A percentile compares a stretch with the other conserved stretches of the same genome.
phyloP scores from a whole-genome alignment of 805 yeast genomes.

The Metschnikowia orientalis region DNA sequence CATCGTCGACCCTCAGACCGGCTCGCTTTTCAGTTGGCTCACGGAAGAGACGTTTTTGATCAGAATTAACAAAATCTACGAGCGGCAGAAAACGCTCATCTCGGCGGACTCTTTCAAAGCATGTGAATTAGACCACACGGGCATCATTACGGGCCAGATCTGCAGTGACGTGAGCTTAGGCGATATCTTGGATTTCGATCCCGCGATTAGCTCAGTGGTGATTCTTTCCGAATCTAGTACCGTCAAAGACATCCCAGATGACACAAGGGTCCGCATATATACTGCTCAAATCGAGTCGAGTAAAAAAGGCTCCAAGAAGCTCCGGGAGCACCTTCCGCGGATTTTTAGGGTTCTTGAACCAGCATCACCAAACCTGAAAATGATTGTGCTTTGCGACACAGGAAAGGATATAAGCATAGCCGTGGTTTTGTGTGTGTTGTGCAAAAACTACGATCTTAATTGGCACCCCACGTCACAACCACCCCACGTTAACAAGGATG shows the following conservation, averaged over 20 bases:
- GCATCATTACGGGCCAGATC: slow-evolving; percentile 27
- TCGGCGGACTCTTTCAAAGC: slow-evolving; percentile 9
- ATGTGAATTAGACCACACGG: slow-evolving; percentile 21
- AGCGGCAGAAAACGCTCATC: neutral
- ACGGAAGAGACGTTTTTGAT: slow-evolving; percentile 22
- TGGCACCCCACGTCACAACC: slow-evolving; percentile 30
- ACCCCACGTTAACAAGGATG: slow-evolving; percentile 42
- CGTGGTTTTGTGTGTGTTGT: slow-evolving; percentile 49
- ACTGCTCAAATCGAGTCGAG: slow-evolving; percentile 27
- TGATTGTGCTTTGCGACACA: slow-evolving; percentile 54
- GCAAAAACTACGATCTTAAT: slow-evolving; percentile 38
- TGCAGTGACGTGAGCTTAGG: slow-evolving; percentile 12
- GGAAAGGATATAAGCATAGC: slow-evolving; percentile 69
- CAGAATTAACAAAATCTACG: slow-evolving; percentile 16
- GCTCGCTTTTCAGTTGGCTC: slow-evolving; percentile 21
- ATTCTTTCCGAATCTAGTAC: slow-evolving; percentile 22
- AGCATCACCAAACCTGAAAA: slow-evolving; percentile 6
- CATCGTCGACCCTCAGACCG: slow-evolving; percentile 21
- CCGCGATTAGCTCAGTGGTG: slow-evolving; percentile 16
- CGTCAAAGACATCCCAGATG: slow-evolving; percentile 10
- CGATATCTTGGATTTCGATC: slow-evolving; percentile 1
- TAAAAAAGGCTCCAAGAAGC: slow-evolving; percentile 64
- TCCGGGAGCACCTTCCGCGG: slow-evolving; percentile 45
- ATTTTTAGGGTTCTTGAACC: slow-evolving; percentile 28
- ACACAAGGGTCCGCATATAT: slow-evolving; percentile 6